phyloP scores from a whole-genome alignment of 306 rosid species.

The Nissolia schottii region DNA sequence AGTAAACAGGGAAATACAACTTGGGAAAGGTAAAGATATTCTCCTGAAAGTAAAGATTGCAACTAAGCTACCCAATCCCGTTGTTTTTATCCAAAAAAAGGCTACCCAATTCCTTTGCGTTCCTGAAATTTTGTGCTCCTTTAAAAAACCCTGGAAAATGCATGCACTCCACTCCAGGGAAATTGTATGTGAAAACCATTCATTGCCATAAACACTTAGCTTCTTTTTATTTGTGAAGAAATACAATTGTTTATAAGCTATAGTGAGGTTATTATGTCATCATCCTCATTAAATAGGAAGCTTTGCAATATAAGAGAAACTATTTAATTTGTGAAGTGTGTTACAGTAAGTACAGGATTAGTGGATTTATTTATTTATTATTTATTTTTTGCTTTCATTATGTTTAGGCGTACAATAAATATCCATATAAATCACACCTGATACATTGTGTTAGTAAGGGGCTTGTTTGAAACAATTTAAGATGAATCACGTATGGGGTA shows the following conservation, averaged over 20 bases:
- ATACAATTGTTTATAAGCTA: not conserved
- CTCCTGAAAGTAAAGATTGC: not conserved
- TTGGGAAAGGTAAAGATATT: not conserved
- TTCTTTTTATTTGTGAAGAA: not conserved
- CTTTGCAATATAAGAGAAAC: not conserved
- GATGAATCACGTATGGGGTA: not conserved
- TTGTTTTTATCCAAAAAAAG: too few species aligned
- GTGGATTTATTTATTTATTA: not conserved
- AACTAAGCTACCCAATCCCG: not conserved
- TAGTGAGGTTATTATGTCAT: not conserved
- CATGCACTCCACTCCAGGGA: not conserved
- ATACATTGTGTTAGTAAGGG: not conserved
- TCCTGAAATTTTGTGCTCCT: not conserved
- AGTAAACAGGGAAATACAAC: not conserved
- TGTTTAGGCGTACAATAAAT: not conserved
- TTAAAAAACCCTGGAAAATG: not conserved
- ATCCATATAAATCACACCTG: not conserved
- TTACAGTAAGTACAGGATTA: not conserved
- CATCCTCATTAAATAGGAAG: not conserved
- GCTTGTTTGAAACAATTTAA: not conserved
- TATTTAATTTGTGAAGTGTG: not conserved
- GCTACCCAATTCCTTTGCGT: not conserved
- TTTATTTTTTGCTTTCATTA: not conserved
- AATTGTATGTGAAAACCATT: not conserved
- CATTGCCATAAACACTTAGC: not conserved